A percentile compares a stretch with the other conserved stretches of the same genome.
Conservation (phyloP, 78 protist species). For the Dictyostelium intermedium region DNA sequence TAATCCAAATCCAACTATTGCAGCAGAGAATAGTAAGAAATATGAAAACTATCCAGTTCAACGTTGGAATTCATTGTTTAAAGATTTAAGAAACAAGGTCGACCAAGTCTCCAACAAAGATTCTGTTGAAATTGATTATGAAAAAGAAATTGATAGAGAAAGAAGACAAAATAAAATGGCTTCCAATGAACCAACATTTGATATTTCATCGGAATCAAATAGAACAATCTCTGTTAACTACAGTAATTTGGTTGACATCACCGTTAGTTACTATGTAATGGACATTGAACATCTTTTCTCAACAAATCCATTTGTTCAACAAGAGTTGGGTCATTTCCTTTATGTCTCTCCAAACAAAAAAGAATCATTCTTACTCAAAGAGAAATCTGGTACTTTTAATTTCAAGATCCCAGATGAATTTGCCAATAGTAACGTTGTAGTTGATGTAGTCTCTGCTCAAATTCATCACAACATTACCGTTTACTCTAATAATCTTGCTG, state of each 20-base stretch:
- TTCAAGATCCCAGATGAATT: slow-evolving; percentile 60
- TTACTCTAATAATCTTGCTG: slow-evolving; percentile 57
- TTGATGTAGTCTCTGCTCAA: slow-evolving; percentile 29
- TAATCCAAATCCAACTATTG: slow-evolving; percentile 47
- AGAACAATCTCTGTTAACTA: slow-evolving; percentile 49
- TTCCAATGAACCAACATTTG: slow-evolving; percentile 63
- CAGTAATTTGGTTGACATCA: slow-evolving; percentile 39
- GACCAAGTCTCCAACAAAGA: slow-evolving; percentile 31
- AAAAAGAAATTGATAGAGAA: slow-evolving; percentile 54
- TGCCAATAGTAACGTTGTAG: slow-evolving; percentile 35
- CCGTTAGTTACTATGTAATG: slow-evolving; percentile 55
- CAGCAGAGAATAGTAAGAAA: slow-evolving; percentile 44
- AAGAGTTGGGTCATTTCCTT: slow-evolving; percentile 70
- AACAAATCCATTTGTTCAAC: slow-evolving; percentile 79
- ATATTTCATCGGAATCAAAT: slow-evolving; percentile 14
- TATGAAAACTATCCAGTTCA: slow-evolving; percentile 67
- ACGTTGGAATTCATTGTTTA: slow-evolving; percentile 64
- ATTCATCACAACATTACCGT: slow-evolving; percentile 31
- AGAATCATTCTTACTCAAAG: slow-evolving; percentile 40
- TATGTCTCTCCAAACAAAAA: slow-evolving; percentile 66
- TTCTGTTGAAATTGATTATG: slow-evolving; percentile 8
- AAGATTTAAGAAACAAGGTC: slow-evolving; percentile 42
- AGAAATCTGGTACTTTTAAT: neutral
- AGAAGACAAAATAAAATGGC: slow-evolving; percentile 49
- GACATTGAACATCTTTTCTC: slow-evolving; percentile 75